Base-by-base conservation (phyloP, 441 rosid species). In the Arabidopsis lyrata region DNA sequence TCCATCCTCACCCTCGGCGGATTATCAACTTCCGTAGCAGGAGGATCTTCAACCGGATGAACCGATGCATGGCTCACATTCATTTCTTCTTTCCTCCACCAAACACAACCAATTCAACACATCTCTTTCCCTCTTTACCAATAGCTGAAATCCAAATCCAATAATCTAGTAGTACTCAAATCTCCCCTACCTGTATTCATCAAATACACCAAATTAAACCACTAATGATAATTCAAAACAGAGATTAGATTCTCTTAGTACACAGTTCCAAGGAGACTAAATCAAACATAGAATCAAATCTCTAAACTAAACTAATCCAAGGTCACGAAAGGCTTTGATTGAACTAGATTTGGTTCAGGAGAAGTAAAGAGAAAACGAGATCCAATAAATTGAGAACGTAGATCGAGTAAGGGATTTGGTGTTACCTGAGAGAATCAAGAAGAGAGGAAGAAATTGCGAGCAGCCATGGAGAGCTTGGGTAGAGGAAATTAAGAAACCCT, bases 41-140 rank as follows among this genome's bases (percentile, higher is more conserved):
- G 91, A 34, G 94, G 97, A 44, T 86, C 91, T 79, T 90, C 98
- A 81, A 88, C 90, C 7, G 96, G 98, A 73, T 93, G 96, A 66
- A 91, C 98, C 81, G 84, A 62, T 35, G 97, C 95, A 50, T 88
- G 81, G 80, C 91, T 91, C 76, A 81, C 83, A 68, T 57, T 77
- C 90, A 83, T 89, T 59, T 49, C 66, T 57, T 54, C 65, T 76
- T 58, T 16, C 42, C 58, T 45, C 69, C 24, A 35, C 65, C 58
- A 53, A 44, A 59, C 44, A 13, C 18, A 31, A 16, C 41, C 55
- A 50, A 3, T 11, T 67, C 63, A 68, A 68, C 22, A 4, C 73
- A 55, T 41, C 59, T 24, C 31, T 8, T 32, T 22, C 56, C 14
- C 32, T n/a, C n/a, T 65, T 47, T 4, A 66, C 54, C 73, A 49